Evolutionary conservation across 208 protist genomes (phyloP).

Genomic region (Leishmania arabica): DNA sequence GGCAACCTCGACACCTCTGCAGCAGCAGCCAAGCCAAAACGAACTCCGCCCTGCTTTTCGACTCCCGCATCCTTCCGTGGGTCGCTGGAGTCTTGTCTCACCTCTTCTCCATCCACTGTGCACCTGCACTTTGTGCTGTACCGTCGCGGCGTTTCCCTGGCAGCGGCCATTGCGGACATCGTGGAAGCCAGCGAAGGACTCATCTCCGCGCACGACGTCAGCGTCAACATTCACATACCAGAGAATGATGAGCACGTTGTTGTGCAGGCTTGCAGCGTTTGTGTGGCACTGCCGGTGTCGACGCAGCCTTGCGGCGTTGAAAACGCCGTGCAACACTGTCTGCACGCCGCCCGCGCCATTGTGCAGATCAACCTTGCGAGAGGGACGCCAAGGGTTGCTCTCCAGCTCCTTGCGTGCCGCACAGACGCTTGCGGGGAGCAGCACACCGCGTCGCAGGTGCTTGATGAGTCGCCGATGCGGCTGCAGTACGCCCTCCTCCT

Average conservation of each 20-base stretch:
- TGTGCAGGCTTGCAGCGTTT: slow-evolving; percentile 57
- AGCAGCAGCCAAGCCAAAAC: neutral
- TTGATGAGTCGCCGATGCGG: slow-evolving; percentile 13
- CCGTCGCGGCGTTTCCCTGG: slow-evolving; percentile 46
- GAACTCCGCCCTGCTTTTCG: neutral
- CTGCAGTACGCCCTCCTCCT: slow-evolving; percentile 77
- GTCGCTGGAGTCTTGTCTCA: slow-evolving; percentile 19
- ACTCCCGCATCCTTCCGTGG: slow-evolving; percentile 6
- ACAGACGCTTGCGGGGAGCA: slow-evolving; percentile 14
- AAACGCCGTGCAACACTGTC: slow-evolving; percentile 33
- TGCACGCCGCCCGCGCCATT: slow-evolving; percentile 29
- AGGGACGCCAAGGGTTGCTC: slow-evolving; percentile 4
- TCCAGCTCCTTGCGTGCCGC: slow-evolving; percentile 32
- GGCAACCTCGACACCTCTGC: neutral
- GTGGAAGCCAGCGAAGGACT: slow-evolving; percentile 35
- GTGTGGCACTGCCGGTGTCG: slow-evolving; percentile 19
- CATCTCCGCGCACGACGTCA: slow-evolving; percentile 12
- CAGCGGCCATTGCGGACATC: slow-evolving; percentile 33
- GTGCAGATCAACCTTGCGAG: slow-evolving; percentile 23
- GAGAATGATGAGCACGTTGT: slow-evolving; percentile 44
- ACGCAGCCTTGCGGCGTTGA: slow-evolving; percentile 5
- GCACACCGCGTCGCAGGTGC: slow-evolving; percentile 3
- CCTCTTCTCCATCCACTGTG: slow-evolving; percentile 7
- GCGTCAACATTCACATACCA: slow-evolving; percentile 9
- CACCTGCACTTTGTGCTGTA: slow-evolving; percentile 76